A percentile compares a stretch with the other conserved stretches of the same genome.
Conservation (phyloP, 2,329 filamentous ascomycete species). For the Fusarium ambrosium region DNA sequence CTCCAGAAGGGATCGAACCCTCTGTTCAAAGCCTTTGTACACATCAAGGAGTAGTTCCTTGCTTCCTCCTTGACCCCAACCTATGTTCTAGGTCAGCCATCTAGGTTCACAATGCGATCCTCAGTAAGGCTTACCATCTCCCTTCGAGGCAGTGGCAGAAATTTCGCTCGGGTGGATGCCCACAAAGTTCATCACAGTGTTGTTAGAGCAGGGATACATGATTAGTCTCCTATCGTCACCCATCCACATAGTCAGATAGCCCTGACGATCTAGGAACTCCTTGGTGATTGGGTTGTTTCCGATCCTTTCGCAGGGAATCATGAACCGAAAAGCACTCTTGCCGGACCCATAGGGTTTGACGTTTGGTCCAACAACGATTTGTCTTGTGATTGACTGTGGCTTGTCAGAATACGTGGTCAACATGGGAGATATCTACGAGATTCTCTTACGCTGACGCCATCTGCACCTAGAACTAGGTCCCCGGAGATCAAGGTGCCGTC, state of each 20-base stretch:
- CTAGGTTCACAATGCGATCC: fast-evolving
- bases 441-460: slow-evolving; percentile 63
- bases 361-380: slow-evolving; percentile 35
- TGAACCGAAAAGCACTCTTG: slow-evolving; percentile 69
- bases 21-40: slow-evolving; percentile 58
- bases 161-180: slow-evolving; percentile 61
- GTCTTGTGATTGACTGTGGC: slow-evolving; percentile 40
- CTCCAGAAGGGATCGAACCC: slow-evolving; percentile 55
- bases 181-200: slow-evolving; percentile 62
- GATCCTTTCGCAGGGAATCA: slow-evolving; percentile 58
- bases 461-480: slow-evolving; percentile 67
- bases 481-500: slow-evolving; percentile 58
- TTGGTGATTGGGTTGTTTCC: slow-evolving; percentile 40
- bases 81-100: slow-evolving; percentile 38
- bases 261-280: slow-evolving; percentile 21
- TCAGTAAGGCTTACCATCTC: neutral
- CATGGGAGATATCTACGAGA: fast-evolving
- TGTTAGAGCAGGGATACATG: slow-evolving; percentile 62
- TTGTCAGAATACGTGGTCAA: fast-evolving
- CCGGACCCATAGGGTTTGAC: slow-evolving; percentile 59
- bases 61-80: slow-evolving; percentile 56
- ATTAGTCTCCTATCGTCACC: slow-evolving; percentile 59
- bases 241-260: slow-evolving; percentile 54
- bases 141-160: slow-evolving; percentile 9
- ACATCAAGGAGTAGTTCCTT: slow-evolving; percentile 55